A percentile compares a stretch with the other conserved stretches of the same genome.
These are phyloP conservation scores for Stephania cephalantha DNA, from an alignment of 164 flowering plant genomes.

Conservation along the genomic window DNA sequence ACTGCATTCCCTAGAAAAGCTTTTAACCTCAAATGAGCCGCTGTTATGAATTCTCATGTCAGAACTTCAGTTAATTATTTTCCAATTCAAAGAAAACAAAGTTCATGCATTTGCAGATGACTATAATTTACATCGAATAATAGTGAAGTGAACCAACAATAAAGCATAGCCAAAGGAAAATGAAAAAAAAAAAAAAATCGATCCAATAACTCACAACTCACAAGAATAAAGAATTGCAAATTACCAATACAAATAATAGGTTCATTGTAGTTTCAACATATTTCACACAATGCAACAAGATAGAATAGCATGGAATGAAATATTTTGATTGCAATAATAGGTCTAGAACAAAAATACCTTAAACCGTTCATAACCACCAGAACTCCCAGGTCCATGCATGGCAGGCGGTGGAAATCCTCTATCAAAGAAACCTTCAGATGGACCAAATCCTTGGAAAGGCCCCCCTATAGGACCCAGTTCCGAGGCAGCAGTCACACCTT, in stretches of 20 bases:
- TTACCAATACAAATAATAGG: neutral
- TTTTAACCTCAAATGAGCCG: neutral
- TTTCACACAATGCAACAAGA: neutral
- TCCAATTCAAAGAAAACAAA: neutral
- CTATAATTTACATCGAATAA: too few relatives aligned
- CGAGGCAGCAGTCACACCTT: constrained; percentile 36
- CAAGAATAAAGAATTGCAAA: neutral
- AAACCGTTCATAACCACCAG: constrained; percentile 33
- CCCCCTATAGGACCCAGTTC: constrained; percentile 35
- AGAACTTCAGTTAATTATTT: neutral
- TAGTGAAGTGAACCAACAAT: neutral
- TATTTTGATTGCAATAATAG: neutral
- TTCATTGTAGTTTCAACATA: neutral
- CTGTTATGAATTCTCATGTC: neutral
- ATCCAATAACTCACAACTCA: neutral
- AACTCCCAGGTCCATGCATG: constrained; percentile 29
- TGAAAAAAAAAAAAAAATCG: too few relatives aligned
- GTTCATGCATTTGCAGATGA: neutral
- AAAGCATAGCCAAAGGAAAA: neutral
- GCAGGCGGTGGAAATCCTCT: constrained; percentile 33
- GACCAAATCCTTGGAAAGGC: constrained; percentile 33
- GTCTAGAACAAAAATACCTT: constrained; percentile 30
- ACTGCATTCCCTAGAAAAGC: neutral
- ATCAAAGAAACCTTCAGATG: constrained; percentile 29
- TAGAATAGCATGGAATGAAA: neutral